Percentiles rank a stretch among this genome's conserved stretches.
Conservation (phyloP, 2,329 filamentous ascomycete species). For the Coniochaeta sp. region DNA sequence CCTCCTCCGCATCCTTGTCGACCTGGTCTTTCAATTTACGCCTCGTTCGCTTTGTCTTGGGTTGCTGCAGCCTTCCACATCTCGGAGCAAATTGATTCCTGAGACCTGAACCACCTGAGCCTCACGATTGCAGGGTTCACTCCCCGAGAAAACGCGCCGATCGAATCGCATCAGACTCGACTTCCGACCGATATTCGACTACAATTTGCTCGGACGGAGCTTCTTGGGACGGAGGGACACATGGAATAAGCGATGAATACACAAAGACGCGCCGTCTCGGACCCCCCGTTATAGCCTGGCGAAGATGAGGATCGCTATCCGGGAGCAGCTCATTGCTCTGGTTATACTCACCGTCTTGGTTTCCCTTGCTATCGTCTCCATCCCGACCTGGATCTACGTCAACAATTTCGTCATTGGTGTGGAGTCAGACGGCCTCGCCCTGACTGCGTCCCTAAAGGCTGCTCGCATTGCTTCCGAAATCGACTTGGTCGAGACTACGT, state of each 20-base stretch:
- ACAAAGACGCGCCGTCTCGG: not conserved
- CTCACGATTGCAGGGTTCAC: not conserved
- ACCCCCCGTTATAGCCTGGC: slow-evolving; percentile 22
- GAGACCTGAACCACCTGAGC: not conserved
- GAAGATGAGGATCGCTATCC: slow-evolving; percentile 77
- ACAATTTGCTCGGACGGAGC: not conserved
- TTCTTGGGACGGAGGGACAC: not conserved
- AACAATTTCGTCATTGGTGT: slow-evolving; percentile 45
- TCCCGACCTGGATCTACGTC: slow-evolving; percentile 64
- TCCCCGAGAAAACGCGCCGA: not conserved
- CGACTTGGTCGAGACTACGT: slow-evolving; percentile 69
- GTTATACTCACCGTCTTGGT: slow-evolving; percentile 70
- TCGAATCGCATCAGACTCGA: not conserved
- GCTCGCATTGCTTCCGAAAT: slow-evolving; percentile 74
- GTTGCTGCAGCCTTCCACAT: not conserved
- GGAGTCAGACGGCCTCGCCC: slow-evolving; percentile 55
- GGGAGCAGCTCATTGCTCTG: slow-evolving; percentile 76
- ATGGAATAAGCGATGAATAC: slow-evolving; percentile 1
- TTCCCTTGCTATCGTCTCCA: slow-evolving; percentile 68
- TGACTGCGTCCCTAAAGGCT: slow-evolving; percentile 83
- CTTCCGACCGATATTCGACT: not conserved
- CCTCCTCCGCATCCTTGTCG: too few relatives aligned
- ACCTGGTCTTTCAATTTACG: not conserved
- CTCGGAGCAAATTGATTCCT: not conserved
- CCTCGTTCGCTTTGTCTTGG: not conserved